A percentile compares a stretch with the other conserved stretches of the same genome.
These are phyloP conservation scores for Lipomyces chichibuensis DNA, from an alignment of 805 yeast genomes.

Conservation along the genomic window DNA sequence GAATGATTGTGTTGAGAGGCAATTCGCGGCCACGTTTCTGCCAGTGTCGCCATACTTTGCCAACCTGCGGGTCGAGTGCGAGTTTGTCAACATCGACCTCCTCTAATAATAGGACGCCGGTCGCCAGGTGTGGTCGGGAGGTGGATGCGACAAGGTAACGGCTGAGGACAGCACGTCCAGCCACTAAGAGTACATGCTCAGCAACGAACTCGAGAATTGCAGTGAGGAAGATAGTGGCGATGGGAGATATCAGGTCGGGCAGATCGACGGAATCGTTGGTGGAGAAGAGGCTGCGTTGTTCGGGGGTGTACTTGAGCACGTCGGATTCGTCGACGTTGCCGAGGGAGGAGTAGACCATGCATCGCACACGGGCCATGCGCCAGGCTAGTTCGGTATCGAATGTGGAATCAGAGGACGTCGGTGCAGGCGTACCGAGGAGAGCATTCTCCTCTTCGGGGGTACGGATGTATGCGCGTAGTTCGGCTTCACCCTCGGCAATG, in stretches of 20 bases:
- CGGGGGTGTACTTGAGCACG: slow-evolving; percentile 15
- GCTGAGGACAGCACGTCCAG: slow-evolving; percentile 25
- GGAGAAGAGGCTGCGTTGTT: slow-evolving; percentile 9
- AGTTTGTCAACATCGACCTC: slow-evolving; percentile 16
- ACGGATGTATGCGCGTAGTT: slow-evolving; percentile 15
- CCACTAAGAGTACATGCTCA: slow-evolving; percentile 13
- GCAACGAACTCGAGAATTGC: slow-evolving; percentile 16
- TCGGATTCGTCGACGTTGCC: slow-evolving; percentile 28
- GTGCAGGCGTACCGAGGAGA: not conserved
- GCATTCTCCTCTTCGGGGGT: slow-evolving; percentile 14
- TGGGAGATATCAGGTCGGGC: slow-evolving; percentile 12
- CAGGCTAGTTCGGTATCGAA: slow-evolving; percentile 18
- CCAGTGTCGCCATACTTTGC: slow-evolving; percentile 23
- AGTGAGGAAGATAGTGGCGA: slow-evolving; percentile 20
- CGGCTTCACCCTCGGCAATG: slow-evolving; percentile 20
- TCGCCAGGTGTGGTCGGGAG: slow-evolving; percentile 3
- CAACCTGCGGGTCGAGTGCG: slow-evolving; percentile 20
- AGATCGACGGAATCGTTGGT: not conserved
- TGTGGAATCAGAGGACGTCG: slow-evolving; percentile 1
- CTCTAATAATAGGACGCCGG: not conserved
- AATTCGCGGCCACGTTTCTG: not conserved
- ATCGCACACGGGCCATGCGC: slow-evolving; percentile 19
- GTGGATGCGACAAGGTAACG: slow-evolving; percentile 18
- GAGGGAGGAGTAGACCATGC: slow-evolving; percentile 29
- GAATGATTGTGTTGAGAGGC: not conserved